Evolutionary conservation across 495 filamentous ascomycete genomes (phyloP), one percentile per base, ranked within the genome.

Genomic region (Tuber magnatum): DNA sequence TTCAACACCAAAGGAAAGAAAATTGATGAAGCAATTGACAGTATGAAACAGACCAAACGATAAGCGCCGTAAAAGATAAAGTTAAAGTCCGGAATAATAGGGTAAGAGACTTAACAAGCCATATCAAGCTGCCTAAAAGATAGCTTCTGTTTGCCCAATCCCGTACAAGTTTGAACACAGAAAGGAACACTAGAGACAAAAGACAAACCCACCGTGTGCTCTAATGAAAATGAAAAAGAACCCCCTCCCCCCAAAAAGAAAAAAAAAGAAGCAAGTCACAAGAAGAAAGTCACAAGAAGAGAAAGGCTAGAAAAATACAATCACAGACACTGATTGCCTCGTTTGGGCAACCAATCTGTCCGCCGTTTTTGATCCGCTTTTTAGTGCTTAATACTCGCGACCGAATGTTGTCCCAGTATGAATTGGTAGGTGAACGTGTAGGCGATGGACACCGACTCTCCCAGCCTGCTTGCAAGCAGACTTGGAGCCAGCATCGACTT

Each of bases 381-480:
- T 48, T 56, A 40, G 68, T 32, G 61, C 20, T 73, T 71, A 75
- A 73, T 78, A 69, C 43, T 81, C 79, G n/a, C 78, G 79, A 61
- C 80, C 80, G 61, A 80, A 82, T 51, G 79, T 73, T 42, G 77
- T 81, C 68, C 71, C 71, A 16, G 71, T 71, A 10, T 73, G 75
- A 10, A 73, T 40, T 28, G 81, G 81, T 56, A 83, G 76, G 51
- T 83, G 81, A 16, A 73, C 68, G 38, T 83, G 81, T 24, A 83
- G 81, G 28, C 80, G 76, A 42, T 82, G 80, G 12, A 83, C 78
- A n/a, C 81, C 81, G 9, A 78, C 74, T 71, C 79, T 82, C n/a
- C 74, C 76, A 3, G 81, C 81, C 48, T 82, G 81, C 68, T 72
- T 79, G 72, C 70, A 79, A 44, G 78, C 81, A 20, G 39, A 75